A percentile compares a stretch with the other conserved stretches of the same genome.
Evolutionary conservation across 2,329 filamentous ascomycete genomes (phyloP).

Genomic region (Xylariaceae sp.): DNA sequence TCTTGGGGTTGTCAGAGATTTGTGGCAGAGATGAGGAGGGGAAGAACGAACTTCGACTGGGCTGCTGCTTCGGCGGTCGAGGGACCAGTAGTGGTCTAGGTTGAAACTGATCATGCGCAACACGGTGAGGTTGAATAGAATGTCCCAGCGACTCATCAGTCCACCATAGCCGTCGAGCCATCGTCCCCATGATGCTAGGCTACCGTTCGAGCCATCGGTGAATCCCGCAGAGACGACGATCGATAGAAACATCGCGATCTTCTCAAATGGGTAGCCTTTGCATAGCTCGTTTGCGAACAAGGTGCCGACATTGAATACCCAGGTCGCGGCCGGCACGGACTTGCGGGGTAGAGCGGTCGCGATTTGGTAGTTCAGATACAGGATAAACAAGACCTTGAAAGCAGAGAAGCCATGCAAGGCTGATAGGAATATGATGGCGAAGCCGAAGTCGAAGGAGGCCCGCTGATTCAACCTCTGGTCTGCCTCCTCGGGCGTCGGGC

Average conservation of each 20-base stretch:
- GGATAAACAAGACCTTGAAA: slow-evolving; percentile 75
- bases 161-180: slow-evolving; percentile 79
- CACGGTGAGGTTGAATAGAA: slow-evolving; percentile 96
- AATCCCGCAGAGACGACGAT: slow-evolving; percentile 32
- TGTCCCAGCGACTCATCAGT: slow-evolving; percentile 86
- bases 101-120: slow-evolving; percentile 95
- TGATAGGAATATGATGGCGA: slow-evolving; percentile 75
- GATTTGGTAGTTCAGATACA: slow-evolving; percentile 79
- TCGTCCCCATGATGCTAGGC: slow-evolving; percentile 59
- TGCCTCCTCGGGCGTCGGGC: slow-evolving; percentile 41
- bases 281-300: slow-evolving; percentile 89
- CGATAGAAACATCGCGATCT: slow-evolving; percentile 55
- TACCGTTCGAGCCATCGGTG: slow-evolving; percentile 39
- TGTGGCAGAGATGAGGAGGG: neutral
- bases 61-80: slow-evolving; percentile 61
- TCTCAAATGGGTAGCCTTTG: slow-evolving; percentile 70
- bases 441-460: slow-evolving; percentile 76
- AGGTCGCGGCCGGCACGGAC: slow-evolving; percentile 73
- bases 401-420: slow-evolving; percentile 83
- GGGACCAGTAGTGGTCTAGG: slow-evolving; percentile 92
- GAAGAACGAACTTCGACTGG: slow-evolving; percentile 73
- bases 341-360: slow-evolving; percentile 68
- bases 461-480: slow-evolving; percentile 65
- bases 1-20: slow-evolving; percentile 73
- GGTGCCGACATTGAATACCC: slow-evolving; percentile 82